phyloP scores from a whole-genome alignment of 1,284 basidiomycete genomes.

The Ganoderma sinense region DNA sequence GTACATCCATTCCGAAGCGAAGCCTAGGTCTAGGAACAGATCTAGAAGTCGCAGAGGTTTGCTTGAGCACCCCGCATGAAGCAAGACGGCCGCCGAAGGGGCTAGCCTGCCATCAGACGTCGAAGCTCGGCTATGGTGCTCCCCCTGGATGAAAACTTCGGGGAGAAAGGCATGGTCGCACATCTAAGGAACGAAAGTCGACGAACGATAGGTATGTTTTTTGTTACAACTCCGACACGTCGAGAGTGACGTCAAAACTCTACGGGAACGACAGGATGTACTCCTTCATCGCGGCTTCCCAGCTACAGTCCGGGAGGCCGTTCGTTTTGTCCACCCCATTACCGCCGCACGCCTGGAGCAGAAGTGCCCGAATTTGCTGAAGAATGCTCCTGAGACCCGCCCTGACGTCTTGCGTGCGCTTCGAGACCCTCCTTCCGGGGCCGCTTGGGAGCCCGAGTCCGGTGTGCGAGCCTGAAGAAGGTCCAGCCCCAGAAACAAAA shows the following conservation, averaged over 20 bases:
- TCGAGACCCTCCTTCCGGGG: conserved; percentile 22
- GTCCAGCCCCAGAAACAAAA: conserved; percentile 1
- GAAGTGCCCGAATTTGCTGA: conserved; percentile 37
- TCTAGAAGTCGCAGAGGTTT: background rate
- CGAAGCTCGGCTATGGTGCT: background rate
- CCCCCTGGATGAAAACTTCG: background rate
- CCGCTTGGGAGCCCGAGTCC: conserved; percentile 7
- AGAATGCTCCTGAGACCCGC: conserved; percentile 43
- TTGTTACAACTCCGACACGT: background rate
- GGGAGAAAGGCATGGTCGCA: background rate
- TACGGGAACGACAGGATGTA: conserved; percentile 71
- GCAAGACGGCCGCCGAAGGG: background rate
- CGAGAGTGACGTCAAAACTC: conserved; percentile 26
- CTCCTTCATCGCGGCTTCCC: conserved; percentile 66
- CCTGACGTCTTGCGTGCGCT: conserved; percentile 37
- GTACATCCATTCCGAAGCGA: background rate
- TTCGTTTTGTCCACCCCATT: conserved; percentile 43
- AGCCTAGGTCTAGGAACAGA: background rate
- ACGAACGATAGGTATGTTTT: background rate
- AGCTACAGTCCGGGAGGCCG: conserved; percentile 59
- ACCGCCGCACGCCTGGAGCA: conserved; percentile 59
- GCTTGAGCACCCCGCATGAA: background rate
- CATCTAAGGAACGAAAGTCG: background rate
- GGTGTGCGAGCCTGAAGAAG: background rate
- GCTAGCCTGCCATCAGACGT: background rate